Percentiles rank a stretch among this genome's conserved stretches.
Conservation (phyloP, 805 yeast genomes). For the Spencermartinsiella europaea region DNA sequence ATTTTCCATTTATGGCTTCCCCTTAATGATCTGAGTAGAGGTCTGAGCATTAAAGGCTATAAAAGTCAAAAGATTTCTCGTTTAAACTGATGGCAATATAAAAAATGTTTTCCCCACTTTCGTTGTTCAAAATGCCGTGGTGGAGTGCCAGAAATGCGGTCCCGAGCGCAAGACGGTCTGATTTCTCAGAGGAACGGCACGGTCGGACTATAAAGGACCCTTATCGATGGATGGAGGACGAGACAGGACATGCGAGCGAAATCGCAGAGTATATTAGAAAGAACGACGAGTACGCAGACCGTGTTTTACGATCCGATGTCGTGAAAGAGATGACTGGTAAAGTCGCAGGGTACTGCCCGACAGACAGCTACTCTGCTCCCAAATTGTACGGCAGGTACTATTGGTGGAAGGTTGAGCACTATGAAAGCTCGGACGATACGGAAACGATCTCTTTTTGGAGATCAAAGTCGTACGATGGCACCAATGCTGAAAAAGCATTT, state of each 20-base stretch:
- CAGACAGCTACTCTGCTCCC: neutral
- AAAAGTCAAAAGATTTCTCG: no score
- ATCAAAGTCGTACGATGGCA: neutral
- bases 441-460: neutral
- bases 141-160: no score
- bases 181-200: conserved; percentile 1
- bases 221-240: conserved; percentile 5
- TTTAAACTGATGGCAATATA: no score
- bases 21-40: no score
- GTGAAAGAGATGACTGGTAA: neutral
- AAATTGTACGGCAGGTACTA: neutral
- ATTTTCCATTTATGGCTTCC: no score
- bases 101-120: no score
- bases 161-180: neutral
- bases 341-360: conserved; percentile 1
- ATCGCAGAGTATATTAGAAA: conserved; percentile 1
- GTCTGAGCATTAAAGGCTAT: no score
- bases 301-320: neutral
- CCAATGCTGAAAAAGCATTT: neutral
- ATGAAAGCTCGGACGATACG: neutral
- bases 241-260: neutral
- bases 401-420: conserved; percentile 2
- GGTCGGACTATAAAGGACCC: conserved; percentile 2
- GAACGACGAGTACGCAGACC: neutral
- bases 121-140: no score